Evolutionary conservation across 2,329 filamentous ascomycete species (phyloP).

Genomic region (Claviceps capensis): DNA sequence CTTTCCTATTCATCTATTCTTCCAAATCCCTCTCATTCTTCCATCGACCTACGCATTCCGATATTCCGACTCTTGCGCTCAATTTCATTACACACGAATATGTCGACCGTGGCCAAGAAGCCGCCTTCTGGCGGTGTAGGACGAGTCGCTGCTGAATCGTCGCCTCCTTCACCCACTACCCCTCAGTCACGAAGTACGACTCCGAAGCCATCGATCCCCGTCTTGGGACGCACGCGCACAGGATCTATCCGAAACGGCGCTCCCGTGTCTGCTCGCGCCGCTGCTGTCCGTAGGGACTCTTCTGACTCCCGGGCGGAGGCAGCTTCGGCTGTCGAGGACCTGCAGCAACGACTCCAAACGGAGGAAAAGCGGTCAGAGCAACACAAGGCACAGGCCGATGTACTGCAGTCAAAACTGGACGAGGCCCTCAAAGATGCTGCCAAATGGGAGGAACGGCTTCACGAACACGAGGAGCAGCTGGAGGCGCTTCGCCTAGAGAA

Average conservation of each 20-base stretch:
- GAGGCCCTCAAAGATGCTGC: constrained; percentile 72
- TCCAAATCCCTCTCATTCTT: not conserved
- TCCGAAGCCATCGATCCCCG: constrained; percentile 30
- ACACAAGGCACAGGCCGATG: constrained; percentile 70
- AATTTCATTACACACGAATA: constrained; percentile 15
- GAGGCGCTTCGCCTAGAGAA: constrained; percentile 75
- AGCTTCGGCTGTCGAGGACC: constrained; percentile 64
- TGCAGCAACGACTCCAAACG: constrained; percentile 69
- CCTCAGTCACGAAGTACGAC: constrained; percentile 25
- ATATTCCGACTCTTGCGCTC: not conserved
- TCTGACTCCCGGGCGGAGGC: constrained; percentile 69
- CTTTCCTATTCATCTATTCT: not conserved
- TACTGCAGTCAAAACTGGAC: constrained; percentile 74
- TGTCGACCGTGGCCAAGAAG: constrained; percentile 42
- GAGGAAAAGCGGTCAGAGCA: constrained; percentile 68
- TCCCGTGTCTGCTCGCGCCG: constrained; percentile 62
- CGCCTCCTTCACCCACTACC: constrained; percentile 17
- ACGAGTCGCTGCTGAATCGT: constrained; percentile 26
- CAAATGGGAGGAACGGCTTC: constrained; percentile 73
- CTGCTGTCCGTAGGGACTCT: constrained; percentile 45
- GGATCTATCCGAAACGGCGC: constrained; percentile 51
- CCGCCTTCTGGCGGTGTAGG: constrained; percentile 34
- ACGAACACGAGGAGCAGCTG: constrained; percentile 74
- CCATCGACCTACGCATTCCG: not conserved
- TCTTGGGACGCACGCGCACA: constrained; percentile 33